These are phyloP conservation scores for Chlorella sp. DNA, from an alignment of 139 green algal species.

Conservation along the genomic window DNA sequence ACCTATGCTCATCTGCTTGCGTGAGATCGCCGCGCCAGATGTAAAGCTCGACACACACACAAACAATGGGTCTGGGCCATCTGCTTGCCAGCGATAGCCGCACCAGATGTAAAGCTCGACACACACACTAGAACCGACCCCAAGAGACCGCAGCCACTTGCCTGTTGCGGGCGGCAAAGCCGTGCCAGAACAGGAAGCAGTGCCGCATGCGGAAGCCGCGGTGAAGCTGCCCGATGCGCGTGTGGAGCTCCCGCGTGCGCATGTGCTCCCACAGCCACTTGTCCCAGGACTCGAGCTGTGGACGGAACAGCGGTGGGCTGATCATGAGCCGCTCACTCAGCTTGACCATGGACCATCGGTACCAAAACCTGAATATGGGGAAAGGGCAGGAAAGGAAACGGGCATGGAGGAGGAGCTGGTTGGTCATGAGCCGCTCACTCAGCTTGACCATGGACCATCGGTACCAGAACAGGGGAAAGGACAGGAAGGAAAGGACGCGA, in stretches of 20 bases:
- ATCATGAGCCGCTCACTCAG: constrained; percentile 33
- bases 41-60: constrained; percentile 7
- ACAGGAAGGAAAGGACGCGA: constrained; percentile 19
- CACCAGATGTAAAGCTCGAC: too few relatives aligned
- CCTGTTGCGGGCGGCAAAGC: constrained; percentile 28
- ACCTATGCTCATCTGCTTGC: too few relatives aligned
- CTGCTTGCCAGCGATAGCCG: neutral
- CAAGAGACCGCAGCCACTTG: neutral
- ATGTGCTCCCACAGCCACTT: constrained; percentile 43
- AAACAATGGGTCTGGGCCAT: neutral
- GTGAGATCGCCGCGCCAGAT: too few relatives aligned
- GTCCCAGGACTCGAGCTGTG: constrained; percentile 28
- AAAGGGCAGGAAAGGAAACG: constrained; percentile 19
- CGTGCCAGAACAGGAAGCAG: constrained; percentile 33
- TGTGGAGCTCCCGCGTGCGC: constrained; percentile 26
- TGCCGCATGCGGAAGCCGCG: constrained; percentile 28
- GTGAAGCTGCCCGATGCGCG: constrained; percentile 22
- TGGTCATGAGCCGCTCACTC: constrained; percentile 29
- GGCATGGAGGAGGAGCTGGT: constrained; percentile 24
- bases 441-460: constrained; percentile 24
- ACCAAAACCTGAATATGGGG: constrained; percentile 43
- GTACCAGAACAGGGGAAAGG: constrained; percentile 44
- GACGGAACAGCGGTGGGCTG: constrained; percentile 25
- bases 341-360: constrained; percentile 24
- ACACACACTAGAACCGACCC: too few relatives aligned